Percentiles rank a stretch among this genome's conserved stretches.
Evolutionary conservation across 768 basidiomycete species (phyloP).

Genomic region (Panaeolus cyanescens): DNA sequence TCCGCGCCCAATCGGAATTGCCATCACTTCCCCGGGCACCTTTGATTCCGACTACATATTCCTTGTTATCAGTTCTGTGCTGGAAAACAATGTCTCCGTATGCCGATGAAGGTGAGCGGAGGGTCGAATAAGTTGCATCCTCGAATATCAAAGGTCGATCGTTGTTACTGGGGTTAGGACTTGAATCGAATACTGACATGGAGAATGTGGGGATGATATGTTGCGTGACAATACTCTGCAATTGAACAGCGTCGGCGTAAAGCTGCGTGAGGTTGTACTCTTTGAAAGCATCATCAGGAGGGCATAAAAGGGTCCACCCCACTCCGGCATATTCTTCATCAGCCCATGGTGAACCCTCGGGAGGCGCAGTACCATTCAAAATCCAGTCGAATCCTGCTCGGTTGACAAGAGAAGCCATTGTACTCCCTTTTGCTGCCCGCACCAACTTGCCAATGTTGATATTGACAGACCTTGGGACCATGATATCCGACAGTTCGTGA

Average conservation of each 20-base stretch:
- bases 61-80: constrained; percentile 43
- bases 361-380: constrained; percentile 80
- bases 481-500: constrained; percentile 82
- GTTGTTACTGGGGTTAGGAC: constrained; percentile 49
- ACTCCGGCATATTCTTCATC: constrained; percentile 44
- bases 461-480: constrained; percentile 86
- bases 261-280: constrained; percentile 77
- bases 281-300: constrained; percentile 92
- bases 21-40: constrained; percentile 69
- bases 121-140: constrained; percentile 75
- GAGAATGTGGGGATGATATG: constrained; percentile 65
- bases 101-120: constrained; percentile 62
- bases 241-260: constrained; percentile 52
- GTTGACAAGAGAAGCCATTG: constrained; percentile 82
- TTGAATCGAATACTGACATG: constrained; percentile 21
- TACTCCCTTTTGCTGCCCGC: constrained; percentile 84
- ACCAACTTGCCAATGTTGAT: constrained; percentile 89
- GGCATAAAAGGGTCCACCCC: constrained; percentile 90
- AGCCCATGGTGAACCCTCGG: constrained; percentile 69
- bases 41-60: constrained; percentile 72
- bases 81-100: constrained; percentile 90
- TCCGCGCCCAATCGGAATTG: constrained; percentile 61
- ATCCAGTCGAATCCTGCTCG: constrained; percentile 92
- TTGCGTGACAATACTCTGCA: constrained; percentile 69
- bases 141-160: constrained; percentile 74